Base-by-base conservation (phyloP, 345 rosid species). In the Ricinus communis region DNA sequence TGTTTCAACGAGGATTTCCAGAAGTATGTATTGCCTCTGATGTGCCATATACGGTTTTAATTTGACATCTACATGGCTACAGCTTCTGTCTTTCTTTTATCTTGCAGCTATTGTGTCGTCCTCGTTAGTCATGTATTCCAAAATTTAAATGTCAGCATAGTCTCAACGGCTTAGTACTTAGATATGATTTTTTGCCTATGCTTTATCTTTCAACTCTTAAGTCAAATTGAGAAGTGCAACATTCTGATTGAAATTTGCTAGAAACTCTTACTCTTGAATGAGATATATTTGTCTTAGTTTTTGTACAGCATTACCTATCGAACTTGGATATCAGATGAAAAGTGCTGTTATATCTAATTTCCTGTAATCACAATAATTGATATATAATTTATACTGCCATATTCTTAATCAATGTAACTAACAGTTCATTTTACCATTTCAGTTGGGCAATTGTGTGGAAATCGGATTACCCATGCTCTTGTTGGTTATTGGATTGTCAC, bases 401-500 rank as follows among this genome's bases (percentile, higher is more conserved):
- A 36, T 41, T 40, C 5, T 47, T 67, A 22, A 68, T 27, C 21
- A 19, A 27, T 49, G 46, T 22, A 33, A 27, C 54, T 45, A 28
- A 24, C 3, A 25, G 25, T 12, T 45, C 54, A 45, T 64, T 64
- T 25, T 18, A 14, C 24, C 41, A 55, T 57, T 62, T 21, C 76
- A 77, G 81, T 47, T 77, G 64, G 81, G 81, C 15, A 72, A 73
- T 45, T 77, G 81, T 4, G 81, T 77, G 45, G 81, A 77, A 67
- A 77, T 77, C 21, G 81, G 81, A 19, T 45, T 77, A 33, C 81
- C 77, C 22, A 77, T 77, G 81, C 73, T 77, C 54, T 16, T 77
- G 46, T 36, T 77, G 53, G 77, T 77, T 47, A 63, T 77, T 66
- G 81, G 73, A 62, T 55, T 72, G 5, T 77, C 81, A 38, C 81